A percentile compares a stretch with the other conserved stretches of the same genome.
These are phyloP conservation scores for Gossypium armourianum DNA, from an alignment of 441 rosid species.

Conservation along the genomic window DNA sequence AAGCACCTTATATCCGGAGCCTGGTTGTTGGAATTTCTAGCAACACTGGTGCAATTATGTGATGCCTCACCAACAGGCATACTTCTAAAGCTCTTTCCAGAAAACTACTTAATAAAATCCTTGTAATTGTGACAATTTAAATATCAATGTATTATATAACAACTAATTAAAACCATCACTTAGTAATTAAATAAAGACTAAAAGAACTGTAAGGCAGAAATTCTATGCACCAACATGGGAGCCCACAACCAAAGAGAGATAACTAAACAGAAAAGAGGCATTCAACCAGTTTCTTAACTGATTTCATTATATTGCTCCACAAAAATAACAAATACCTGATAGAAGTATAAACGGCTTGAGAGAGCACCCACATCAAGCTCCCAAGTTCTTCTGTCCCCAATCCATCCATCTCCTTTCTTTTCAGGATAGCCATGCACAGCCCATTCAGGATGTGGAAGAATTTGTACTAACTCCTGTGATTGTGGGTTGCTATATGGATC, in stretches of 20 bases:
- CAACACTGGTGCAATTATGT: not conserved
- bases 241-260: not conserved
- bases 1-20: not conserved
- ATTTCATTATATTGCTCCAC: not conserved
- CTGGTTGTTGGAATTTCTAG: not conserved
- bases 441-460: constrained; percentile 61
- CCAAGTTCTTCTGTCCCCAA: constrained; percentile 53
- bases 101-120: not conserved
- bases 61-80: not conserved
- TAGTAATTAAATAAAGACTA: not conserved
- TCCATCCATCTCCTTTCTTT: constrained; percentile 58
- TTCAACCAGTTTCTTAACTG: not conserved
- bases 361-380: constrained; percentile 55
- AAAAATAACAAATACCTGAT: constrained; percentile 33
- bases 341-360: constrained; percentile 53
- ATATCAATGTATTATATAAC: not conserved
- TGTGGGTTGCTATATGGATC: constrained; percentile 71
- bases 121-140: not conserved
- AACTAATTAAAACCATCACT: not conserved
- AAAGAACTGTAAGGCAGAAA: not conserved
- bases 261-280: not conserved
- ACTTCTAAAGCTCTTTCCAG: not conserved
- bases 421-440: constrained; percentile 53
- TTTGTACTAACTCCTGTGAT: constrained; percentile 55
- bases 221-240: not conserved